Evolutionary conservation across 2,329 filamentous ascomycete species (phyloP), one percentile per base, ranked within the genome.

Genomic region (Pseudogymnoascus sp.): DNA sequence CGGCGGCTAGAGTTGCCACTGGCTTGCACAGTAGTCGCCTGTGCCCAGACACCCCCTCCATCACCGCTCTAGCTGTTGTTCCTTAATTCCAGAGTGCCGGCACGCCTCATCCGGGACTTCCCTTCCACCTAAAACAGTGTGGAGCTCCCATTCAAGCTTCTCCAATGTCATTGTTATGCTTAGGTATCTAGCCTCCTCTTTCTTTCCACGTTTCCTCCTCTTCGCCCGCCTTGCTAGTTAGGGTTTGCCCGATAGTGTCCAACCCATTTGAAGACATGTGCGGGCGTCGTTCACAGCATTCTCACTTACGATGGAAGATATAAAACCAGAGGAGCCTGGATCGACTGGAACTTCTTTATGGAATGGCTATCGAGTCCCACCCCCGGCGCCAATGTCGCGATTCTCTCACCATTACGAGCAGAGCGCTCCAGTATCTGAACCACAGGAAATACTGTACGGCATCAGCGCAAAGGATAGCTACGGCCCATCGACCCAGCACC

Each of bases 271-370:
- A 38, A 60, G 58, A 60, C 58, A 60, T 60, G 58, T 60, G 58
- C 38, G 21, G 58, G 38, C 38, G 29, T 60, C 35, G 4, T 60
- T 31, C 38, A 60, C 58, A 39, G 38, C 58, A 41, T 60, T 60
- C 58, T 38, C 58, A 60, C 58, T 60, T 60, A 60, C 58, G 23
- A 60, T 60, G 58, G 29, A 60, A 60, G 58, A 60, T 60, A 60
- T 60, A 38, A 60, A 60, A 41, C 38, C 58, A 41, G 58, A 60
- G 16, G 58, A 60, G 19, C 35, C 38, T 38, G 58, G 58, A 21
- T 38, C 58, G 31, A 60, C 21, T 19, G 58, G 21, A 31, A 26
- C 21, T 39, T 19, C 58, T n/a, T 41, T 39, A 60, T 60, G 58
- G 58, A 38, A 60, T 14, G 38, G 38, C 7, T 60, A 39, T 60